Evolutionary conservation across 805 yeast genomes (phyloP), one percentile per base, ranked within the genome.

Genomic region (Kockiozyma suomiensis): DNA sequence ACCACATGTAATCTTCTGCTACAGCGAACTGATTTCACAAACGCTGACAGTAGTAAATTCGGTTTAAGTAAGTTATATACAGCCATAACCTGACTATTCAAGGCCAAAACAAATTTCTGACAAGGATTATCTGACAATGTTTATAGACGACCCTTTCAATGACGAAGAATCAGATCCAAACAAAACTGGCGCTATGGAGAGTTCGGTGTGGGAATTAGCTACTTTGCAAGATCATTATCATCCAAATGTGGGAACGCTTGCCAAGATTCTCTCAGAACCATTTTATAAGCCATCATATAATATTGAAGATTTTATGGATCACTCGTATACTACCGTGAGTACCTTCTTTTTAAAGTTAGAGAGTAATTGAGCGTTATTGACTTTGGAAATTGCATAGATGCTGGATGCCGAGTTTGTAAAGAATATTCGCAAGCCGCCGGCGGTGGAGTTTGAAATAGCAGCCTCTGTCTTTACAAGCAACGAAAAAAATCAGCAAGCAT

Each of bases 281-380:
- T 93, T 91, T 76, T 83, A 86, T 70, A 94, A 94, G 72, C 85
- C 87, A 58, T 82, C 83, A 68, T 94, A 94, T 73, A 88, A 88
- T 72, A 79, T 94, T 79, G 99, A 94, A 72, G 98, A 94, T 72
- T 94, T 94, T 77, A 75, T 94, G 69, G 97, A 92, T 73, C 93
- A 97, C 90, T 85, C 86, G 58, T 94, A 92, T 71, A 78, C 80
- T 77, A 87, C 68, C 72, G 61, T 61, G 33, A 37, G 61, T 32
- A 6, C 17, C 13, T 17, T 32, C 13, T 40, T 19, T 88, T n/a
- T n/a, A n/a, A n/a, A n/a, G n/a, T n/a, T n/a, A n/a, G n/a, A n/a
- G n/a, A n/a, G n/a, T n/a, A n/a, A n/a, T n/a, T n/a, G n/a, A n/a
- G n/a, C n/a, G n/a, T n/a, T n/a, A n/a, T n/a, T n/a, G n/a, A n/a